Percentiles rank a stretch among this genome's conserved stretches.
phyloP scores from a whole-genome alignment of 1,284 basidiomycete genomes.

The Ustilago bromivora region DNA sequence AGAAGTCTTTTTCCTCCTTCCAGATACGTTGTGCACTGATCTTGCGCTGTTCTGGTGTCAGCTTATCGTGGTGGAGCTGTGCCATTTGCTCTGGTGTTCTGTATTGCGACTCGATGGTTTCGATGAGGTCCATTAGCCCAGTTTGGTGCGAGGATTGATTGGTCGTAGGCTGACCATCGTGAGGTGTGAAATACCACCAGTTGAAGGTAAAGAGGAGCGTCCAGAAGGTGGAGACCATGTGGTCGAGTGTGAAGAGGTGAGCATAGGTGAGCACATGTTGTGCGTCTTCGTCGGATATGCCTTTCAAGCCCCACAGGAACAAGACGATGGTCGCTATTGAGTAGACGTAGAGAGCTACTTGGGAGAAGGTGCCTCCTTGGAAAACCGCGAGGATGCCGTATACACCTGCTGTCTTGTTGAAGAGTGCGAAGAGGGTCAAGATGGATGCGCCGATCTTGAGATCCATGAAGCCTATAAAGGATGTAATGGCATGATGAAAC shows the following conservation, averaged over 20 bases:
- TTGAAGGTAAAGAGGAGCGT: constrained; percentile 87
- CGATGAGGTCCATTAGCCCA: constrained; percentile 68
- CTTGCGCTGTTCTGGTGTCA: constrained; percentile 69
- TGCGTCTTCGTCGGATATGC: constrained; percentile 76
- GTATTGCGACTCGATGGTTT: constrained; percentile 65
- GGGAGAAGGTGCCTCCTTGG: constrained; percentile 86
- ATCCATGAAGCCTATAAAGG: constrained; percentile 67
- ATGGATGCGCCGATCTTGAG: constrained; percentile 68
- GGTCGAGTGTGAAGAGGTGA: constrained; percentile 91
- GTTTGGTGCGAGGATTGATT: constrained; percentile 62
- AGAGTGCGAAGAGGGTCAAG: constrained; percentile 72
- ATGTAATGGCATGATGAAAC: constrained; percentile 59
- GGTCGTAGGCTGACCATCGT: constrained; percentile 76
- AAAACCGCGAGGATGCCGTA: constrained; percentile 94
- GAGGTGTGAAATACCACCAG: constrained; percentile 91
- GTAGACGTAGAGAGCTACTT: constrained; percentile 86
- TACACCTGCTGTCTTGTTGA: constrained; percentile 98
- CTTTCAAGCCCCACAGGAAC: constrained; percentile 87
- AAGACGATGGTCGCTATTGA: constrained; percentile 84
- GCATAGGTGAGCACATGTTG: constrained; percentile 85
- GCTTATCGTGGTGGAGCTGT: constrained; percentile 61
- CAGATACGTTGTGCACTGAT: constrained; percentile 74
- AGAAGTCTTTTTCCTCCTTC: constrained; percentile 87
- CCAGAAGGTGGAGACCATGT: constrained; percentile 91
- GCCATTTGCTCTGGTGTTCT: constrained; percentile 58